phyloP scores from a whole-genome alignment of 2,329 filamentous ascomycete genomes.

The Phyllosticta citrichinensis region DNA sequence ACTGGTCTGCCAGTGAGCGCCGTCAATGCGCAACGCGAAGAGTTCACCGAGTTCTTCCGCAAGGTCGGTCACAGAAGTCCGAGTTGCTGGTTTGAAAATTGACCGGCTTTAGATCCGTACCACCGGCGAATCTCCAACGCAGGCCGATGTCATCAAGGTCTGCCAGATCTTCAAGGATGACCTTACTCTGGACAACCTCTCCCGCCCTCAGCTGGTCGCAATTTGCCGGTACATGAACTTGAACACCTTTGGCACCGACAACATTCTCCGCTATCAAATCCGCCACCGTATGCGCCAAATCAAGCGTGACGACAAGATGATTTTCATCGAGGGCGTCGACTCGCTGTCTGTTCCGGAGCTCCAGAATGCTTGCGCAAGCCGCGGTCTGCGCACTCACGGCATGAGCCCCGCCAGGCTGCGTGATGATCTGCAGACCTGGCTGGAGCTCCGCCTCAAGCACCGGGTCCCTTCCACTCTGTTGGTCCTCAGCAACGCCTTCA shows the following conservation, averaged over 20 bases:
- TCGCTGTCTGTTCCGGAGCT: conserved; percentile 88
- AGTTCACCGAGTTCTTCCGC: conserved; percentile 94
- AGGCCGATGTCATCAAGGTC: conserved; percentile 91
- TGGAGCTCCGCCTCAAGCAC: conserved; percentile 85
- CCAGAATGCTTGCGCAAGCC: conserved; percentile 82
- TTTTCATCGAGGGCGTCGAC: conserved; percentile 87
- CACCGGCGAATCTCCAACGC: conserved; percentile 80
- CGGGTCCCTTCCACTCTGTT: conserved; percentile 93
- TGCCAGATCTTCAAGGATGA: conserved; percentile 99
- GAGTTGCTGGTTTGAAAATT: background rate
- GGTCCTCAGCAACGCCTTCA: conserved; percentile 93
- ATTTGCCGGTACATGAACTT: conserved; percentile 99
- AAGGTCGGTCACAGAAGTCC: conserved; percentile 50
- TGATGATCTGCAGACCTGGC: conserved; percentile 85
- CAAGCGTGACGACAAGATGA: conserved; percentile 93
- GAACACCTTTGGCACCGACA: conserved; percentile 92
- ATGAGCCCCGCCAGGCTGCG: conserved; percentile 81
- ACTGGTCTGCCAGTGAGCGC: conserved; percentile 83
- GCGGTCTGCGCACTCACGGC: conserved; percentile 85
- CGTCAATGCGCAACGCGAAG: conserved; percentile 78
- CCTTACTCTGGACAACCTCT: conserved; percentile 91
- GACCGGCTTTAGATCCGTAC: conserved; percentile 42
- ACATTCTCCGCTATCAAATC: conserved; percentile 94
- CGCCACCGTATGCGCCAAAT: conserved; percentile 98
- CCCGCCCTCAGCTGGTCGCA: conserved; percentile 85